Base-by-base conservation (phyloP, 2,329 filamentous ascomycete species). In the Fusarium abutilonis region DNA sequence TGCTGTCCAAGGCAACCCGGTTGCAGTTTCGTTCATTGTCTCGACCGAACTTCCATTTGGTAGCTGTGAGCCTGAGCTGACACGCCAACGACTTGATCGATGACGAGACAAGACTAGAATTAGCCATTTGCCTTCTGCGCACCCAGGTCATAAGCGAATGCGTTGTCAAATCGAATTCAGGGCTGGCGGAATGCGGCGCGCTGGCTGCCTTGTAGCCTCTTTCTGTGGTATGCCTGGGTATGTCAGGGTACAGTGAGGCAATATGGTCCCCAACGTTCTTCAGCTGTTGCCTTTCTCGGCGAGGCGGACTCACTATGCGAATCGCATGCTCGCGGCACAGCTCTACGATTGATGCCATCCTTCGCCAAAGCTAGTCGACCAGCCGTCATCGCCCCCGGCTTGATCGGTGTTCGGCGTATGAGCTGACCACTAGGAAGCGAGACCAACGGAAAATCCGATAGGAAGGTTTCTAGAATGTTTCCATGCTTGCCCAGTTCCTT, bases 391-490 rank as follows among this genome's bases (percentile, higher is more conserved):
- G 46, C 52, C 62, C 62, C 62, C 49, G 36, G 39, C 19, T 28
- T 6, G 8, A 29, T 46, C 49, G 58, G 54, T 42, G 34, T 60
- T 60, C 46, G 47, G 46, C 58, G 48, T 35, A 26, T 23, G 38
- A 52, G 31, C 28, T 31, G 36, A 43, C 49, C 32, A 17, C 39
- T 40, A 31, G 44, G 56, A 62, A 64, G 57, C 50, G n/a, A 32
- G 58, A 40, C 41, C 41, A 48, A 63, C 47, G 63, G 39, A 57
- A n/a, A 58, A 52, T 57, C 48, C 50, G 62, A 63, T 19, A 60
- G 59, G 68, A 66, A 70, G 53, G 64, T 57, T 70, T 70, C 68
- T 59, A 60, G 68, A 70, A 70, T 49, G 38, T 45, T 66, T 66
- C 58, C 41, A 52, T 60, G 43, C 19, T 31, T 59, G 36, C 40